phyloP scores from a whole-genome alignment of 805 yeast species.

The Clavispora vitiphila region DNA sequence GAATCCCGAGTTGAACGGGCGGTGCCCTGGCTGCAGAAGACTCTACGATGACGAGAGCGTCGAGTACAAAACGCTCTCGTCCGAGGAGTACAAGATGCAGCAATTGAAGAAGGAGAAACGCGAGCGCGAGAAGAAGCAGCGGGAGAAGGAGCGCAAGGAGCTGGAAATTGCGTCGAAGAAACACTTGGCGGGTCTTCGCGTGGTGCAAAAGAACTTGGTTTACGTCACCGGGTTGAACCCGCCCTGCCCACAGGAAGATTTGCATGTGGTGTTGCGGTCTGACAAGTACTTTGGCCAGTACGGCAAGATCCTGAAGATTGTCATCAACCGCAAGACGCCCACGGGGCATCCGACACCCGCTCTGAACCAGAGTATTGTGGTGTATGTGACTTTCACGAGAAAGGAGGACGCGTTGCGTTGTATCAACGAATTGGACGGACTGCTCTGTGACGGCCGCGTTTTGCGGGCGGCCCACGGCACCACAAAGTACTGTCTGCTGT shows the following conservation, averaged over 20 bases:
- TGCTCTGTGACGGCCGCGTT: slow-evolving; percentile 84
- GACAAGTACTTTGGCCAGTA: slow-evolving; percentile 98
- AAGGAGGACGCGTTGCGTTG: slow-evolving; percentile 96
- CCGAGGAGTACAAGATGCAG: slow-evolving; percentile 83
- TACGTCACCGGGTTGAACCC: slow-evolving; percentile 95
- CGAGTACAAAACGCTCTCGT: slow-evolving; percentile 74
- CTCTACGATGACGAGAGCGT: slow-evolving; percentile 90
- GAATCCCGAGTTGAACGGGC: slow-evolving; percentile 91
- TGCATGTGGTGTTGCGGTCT: slow-evolving; percentile 74
- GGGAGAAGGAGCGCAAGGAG: slow-evolving; percentile 89
- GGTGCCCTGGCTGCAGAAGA: slow-evolving; percentile 97
- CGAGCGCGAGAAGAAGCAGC: slow-evolving; percentile 76
- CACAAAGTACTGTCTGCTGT: slow-evolving; percentile 96
- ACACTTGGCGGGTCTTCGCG: slow-evolving; percentile 94
- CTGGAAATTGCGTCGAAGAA: slow-evolving; percentile 79
- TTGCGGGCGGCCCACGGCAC: slow-evolving; percentile 97
- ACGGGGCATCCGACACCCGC: slow-evolving; percentile 18
- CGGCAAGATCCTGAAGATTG: slow-evolving; percentile 91
- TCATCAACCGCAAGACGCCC: slow-evolving; percentile 75
- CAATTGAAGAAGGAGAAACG: slow-evolving; percentile 75
- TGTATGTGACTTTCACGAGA: slow-evolving; percentile 86
- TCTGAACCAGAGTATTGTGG: slow-evolving; percentile 79
- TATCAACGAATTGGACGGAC: slow-evolving; percentile 88
- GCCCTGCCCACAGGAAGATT: slow-evolving; percentile 73
- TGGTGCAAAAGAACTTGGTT: slow-evolving; percentile 95